These are phyloP conservation scores for Sporothrix dimorphospora DNA, from an alignment of 2,329 filamentous ascomycete species.

Conservation along the genomic window DNA sequence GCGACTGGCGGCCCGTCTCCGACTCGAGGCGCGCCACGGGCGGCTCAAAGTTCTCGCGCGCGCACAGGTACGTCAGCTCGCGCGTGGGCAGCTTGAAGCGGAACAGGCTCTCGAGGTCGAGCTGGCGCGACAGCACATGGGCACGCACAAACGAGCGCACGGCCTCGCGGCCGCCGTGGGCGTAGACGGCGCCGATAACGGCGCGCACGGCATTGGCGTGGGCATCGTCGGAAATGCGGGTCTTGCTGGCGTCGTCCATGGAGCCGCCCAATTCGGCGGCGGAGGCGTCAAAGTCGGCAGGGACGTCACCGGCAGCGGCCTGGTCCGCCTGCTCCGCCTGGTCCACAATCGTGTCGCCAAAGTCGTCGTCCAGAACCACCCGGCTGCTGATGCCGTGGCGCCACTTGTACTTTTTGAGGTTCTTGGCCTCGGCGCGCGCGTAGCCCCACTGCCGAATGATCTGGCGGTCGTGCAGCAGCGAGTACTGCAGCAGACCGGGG, in stretches of 20 bases:
- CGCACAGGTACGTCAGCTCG: conserved; percentile 82
- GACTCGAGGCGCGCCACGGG: conserved; percentile 86
- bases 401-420: conserved; percentile 55
- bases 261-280: conserved; percentile 26
- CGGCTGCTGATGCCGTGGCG: conserved; percentile 74
- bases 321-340: too few relatives aligned
- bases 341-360: conserved; percentile 64
- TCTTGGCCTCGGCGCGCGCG: conserved; percentile 54
- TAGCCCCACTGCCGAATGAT: conserved; percentile 55
- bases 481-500: conserved; percentile 84
- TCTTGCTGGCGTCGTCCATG: conserved; percentile 36
- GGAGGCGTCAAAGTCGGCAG: conserved; percentile 22
- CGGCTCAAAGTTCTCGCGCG: conserved; percentile 82
- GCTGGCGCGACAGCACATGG: conserved; percentile 79
- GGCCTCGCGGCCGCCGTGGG: conserved; percentile 78
- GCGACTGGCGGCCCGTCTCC: conserved; percentile 84
- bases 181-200: conserved; percentile 80
- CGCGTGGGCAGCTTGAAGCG: conserved; percentile 80
- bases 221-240: conserved; percentile 40
- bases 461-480: conserved; percentile 51
- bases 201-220: conserved; percentile 77
- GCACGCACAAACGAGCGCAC: conserved; percentile 80
- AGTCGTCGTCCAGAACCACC: conserved; percentile 81
- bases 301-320: conserved; percentile 30
- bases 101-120: conserved; percentile 79